Conservation (phyloP, 2,329 filamentous ascomycete species). For the Ustulina deusta region DNA sequence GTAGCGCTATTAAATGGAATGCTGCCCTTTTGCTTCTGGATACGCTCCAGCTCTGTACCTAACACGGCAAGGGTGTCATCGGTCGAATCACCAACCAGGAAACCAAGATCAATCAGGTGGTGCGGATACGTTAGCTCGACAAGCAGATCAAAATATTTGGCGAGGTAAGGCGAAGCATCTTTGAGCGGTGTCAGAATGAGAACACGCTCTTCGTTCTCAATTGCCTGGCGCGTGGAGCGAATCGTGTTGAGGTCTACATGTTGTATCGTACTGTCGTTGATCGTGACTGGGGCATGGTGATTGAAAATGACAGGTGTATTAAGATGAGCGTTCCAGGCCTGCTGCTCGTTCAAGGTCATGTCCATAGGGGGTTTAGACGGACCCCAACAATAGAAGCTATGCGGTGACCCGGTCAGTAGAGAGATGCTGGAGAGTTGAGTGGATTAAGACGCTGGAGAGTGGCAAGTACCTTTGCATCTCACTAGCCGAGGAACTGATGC, state of each 20-base stretch:
- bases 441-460: conserved; percentile 14
- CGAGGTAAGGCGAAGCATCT: conserved; percentile 84
- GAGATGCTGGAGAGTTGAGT: conserved; percentile 21
- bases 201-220: conserved; percentile 84
- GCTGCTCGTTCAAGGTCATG: conserved; percentile 91
- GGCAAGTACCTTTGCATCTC: conserved; percentile 86
- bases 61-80: conserved; percentile 94
- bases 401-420: conserved; percentile 43
- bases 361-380: conserved; percentile 95
- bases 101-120: conserved; percentile 92
- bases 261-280: conserved; percentile 84
- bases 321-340: conserved; percentile 87
- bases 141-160: conserved; percentile 93
- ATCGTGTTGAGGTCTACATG: conserved; percentile 88
- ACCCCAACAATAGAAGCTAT: conserved; percentile 96
- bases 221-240: conserved; percentile 81
- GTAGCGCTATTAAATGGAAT: conserved; percentile 86
- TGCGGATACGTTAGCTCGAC: conserved; percentile 93
- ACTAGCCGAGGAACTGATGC: conserved; percentile 80
- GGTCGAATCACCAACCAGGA: conserved; percentile 90
- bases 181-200: conserved; percentile 93
- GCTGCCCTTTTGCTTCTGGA: conserved; percentile 84
- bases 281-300: conserved; percentile 86
- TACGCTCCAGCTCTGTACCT: conserved; percentile 84
- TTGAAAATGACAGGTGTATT: conserved; percentile 97